Conservation (phyloP, 495 filamentous ascomycete genomes). For the Penicillium silybi region DNA sequence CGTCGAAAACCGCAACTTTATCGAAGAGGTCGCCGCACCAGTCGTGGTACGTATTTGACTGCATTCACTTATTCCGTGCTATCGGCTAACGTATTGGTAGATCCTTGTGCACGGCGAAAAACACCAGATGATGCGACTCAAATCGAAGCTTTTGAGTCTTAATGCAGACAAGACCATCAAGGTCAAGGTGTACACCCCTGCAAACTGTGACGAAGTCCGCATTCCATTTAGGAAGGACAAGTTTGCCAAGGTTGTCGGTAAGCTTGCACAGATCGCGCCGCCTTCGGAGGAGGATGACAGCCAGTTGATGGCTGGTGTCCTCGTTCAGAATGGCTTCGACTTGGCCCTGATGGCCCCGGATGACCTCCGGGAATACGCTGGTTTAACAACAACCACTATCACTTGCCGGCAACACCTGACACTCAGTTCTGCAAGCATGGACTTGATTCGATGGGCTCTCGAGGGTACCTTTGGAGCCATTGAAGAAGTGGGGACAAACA, state of each 20-base stretch:
- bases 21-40: slow-evolving; percentile 84
- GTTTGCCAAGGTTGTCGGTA: slow-evolving; percentile 91
- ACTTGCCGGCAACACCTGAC: slow-evolving; percentile 84
- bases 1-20: slow-evolving; percentile 90
- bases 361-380: slow-evolving; percentile 91
- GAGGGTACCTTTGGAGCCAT: slow-evolving; percentile 90
- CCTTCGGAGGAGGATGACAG: slow-evolving; percentile 47
- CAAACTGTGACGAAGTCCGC: slow-evolving; percentile 91
- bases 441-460: slow-evolving; percentile 88
- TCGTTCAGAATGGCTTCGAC: slow-evolving; percentile 97
- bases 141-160: slow-evolving; percentile 86
- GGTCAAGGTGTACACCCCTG: slow-evolving; percentile 86
- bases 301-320: slow-evolving; percentile 74
- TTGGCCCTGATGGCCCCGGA: slow-evolving; percentile 94
- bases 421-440: slow-evolving; percentile 81
- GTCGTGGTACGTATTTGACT: slow-evolving; percentile 69
- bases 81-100: slow-evolving; percentile 32
- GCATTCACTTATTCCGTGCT: no score
- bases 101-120: slow-evolving; percentile 96
- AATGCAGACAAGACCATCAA: slow-evolving; percentile 75
- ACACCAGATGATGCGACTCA: slow-evolving; percentile 96
- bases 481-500: slow-evolving; percentile 54
- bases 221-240: slow-evolving; percentile 97
- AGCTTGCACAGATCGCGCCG: slow-evolving; percentile 75
- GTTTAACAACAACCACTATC: slow-evolving; percentile 88